Evolutionary conservation across 331 rosid genomes (phyloP).

Genomic region (Stylosanthes scabra): DNA sequence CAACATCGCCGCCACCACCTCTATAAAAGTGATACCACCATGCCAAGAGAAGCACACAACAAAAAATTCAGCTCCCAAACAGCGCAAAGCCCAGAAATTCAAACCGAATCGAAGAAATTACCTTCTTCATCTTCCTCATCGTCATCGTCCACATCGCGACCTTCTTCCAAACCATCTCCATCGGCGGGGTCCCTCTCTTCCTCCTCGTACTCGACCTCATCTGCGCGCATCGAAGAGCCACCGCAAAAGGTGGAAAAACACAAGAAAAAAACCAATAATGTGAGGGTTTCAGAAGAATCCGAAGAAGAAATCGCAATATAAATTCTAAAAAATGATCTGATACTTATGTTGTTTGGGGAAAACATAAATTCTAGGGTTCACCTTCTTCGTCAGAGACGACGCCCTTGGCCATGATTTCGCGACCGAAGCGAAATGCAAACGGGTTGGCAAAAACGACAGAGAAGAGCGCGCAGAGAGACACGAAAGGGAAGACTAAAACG

Average conservation of each 20-base stretch:
- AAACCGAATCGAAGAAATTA: conserved; percentile 41
- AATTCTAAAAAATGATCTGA: not conserved
- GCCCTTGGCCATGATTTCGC: conserved; percentile 62
- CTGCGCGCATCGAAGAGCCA: conserved; percentile 52
- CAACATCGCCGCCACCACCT: not conserved
- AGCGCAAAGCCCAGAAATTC: not conserved
- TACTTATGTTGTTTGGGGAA: not conserved
- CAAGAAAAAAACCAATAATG: conserved; percentile 21
- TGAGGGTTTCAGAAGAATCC: conserved; percentile 12
- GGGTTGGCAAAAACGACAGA: not conserved
- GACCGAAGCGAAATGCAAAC: not conserved
- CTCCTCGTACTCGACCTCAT: conserved; percentile 76
- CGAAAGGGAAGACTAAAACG: not conserved
- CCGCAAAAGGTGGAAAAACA: not conserved
- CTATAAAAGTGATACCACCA: not conserved
- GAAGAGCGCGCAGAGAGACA: not conserved
- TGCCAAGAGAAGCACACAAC: not conserved
- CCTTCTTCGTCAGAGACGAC: conserved; percentile 95
- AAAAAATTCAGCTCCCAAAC: not conserved
- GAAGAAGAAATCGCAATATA: not conserved
- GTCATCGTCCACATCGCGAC: conserved; percentile 55
- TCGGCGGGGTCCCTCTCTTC: conserved; percentile 76
- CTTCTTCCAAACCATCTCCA: conserved; percentile 62
- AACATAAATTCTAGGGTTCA: conserved; percentile 42
- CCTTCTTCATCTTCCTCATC: conserved; percentile 95